Evolutionary conservation across 768 basidiomycete genomes (phyloP), one percentile per base, ranked within the genome.

Genomic region (Tricholoma matsutake): DNA sequence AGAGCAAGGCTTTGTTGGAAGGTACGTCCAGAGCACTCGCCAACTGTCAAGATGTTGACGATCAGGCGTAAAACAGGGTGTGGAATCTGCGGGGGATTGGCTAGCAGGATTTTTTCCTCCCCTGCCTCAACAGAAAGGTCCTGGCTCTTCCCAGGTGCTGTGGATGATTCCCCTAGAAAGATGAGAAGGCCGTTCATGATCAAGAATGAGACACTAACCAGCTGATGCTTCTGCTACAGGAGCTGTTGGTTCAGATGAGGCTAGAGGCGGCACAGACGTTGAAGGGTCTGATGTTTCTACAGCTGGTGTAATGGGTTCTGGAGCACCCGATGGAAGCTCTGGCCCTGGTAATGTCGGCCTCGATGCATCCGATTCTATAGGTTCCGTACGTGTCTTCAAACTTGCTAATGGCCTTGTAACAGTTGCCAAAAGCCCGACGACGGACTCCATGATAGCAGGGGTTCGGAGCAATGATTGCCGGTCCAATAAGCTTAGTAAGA

Each of bases 31-130:
- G 95, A 94, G 70, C 96, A 98, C 78, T 99, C 97, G 47, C 97
- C 97, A 18, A 90, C 83, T n/a, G 97, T 98, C 63, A 99, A 79
- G 66, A 98, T 94, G 73, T 98, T 98, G 71, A 97, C 94, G 62
- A 98, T 94, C 37, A 95, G 84, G 37, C 92, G 88, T 25, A 98
- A 81, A n/a, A 91, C 87, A 3, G 85, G 72, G 56, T 91, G 85
- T 6, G 96, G 94, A 61, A 98, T 88, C 64, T 89, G 87, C 11
- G 97, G 97, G 16, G 92, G 87, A 56, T 82, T 84, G 10, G 87
- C 79, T 13, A 93, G 76, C 13, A 91, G 71, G 6, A 76, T 73
- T 55, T 81, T 83, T 59, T 81, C 80, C 67, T 83, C 83, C 0
- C 71, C 69, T 28, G 71, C 67, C 61, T 79, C 79, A 28, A 73